phyloP scores from a whole-genome alignment of 2,329 filamentous ascomycete genomes.

The Apiospora saccharicola region DNA sequence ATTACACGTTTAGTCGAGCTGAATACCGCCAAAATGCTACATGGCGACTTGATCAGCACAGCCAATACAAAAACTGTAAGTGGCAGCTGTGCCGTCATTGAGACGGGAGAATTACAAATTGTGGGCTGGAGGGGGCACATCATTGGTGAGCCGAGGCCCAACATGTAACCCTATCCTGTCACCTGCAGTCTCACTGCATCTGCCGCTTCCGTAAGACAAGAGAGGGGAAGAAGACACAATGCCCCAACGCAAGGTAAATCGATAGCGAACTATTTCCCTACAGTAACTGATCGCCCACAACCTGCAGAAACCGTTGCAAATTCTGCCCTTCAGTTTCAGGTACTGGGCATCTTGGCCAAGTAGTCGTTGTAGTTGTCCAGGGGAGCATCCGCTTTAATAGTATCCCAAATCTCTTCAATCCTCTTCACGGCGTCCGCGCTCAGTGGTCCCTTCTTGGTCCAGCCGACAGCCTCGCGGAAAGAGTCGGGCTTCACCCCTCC shows the following conservation, averaged over 20 bases:
- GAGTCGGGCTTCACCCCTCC: constrained; percentile 24
- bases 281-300: not conserved
- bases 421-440: not conserved
- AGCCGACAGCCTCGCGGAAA: constrained; percentile 21
- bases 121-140: not conserved
- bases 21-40: not conserved
- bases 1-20: not conserved
- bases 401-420: constrained; percentile 5
- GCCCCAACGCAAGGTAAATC: not conserved
- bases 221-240: not conserved
- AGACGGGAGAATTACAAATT: not conserved
- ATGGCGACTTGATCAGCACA: not conserved
- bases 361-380: constrained; percentile 22
- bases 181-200: not conserved
- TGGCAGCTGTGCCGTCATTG: not conserved
- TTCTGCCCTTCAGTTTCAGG: not conserved
- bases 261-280: not conserved
- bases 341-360: not conserved
- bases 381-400: constrained; percentile 15
- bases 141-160: not conserved
- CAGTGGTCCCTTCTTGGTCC: constrained; percentile 18
- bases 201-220: not conserved
- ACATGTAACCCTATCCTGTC: not conserved
- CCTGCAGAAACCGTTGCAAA: not conserved
- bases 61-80: not conserved